Evolutionary conservation across 2,329 filamentous ascomycete genomes (phyloP).

Genomic region (Pyrenophora graminea): DNA sequence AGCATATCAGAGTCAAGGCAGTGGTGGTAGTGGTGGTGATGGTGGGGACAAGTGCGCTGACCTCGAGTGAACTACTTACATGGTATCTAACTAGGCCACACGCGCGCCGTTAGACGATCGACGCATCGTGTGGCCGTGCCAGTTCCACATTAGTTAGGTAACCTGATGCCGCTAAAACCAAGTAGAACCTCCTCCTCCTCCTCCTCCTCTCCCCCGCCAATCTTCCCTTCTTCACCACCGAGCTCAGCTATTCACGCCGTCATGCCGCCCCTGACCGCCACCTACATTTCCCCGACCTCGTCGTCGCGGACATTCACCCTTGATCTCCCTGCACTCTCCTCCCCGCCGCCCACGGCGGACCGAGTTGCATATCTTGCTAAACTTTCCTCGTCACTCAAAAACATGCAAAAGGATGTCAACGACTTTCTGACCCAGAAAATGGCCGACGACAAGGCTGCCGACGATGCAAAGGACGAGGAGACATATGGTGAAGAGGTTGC

Average conservation of each 20-base stretch:
- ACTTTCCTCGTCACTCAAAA: conserved; percentile 61
- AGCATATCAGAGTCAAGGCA: not conserved
- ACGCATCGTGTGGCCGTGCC: conserved; percentile 7
- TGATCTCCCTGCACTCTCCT: conserved; percentile 27
- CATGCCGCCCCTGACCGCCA: conserved; percentile 51
- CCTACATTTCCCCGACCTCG: conserved; percentile 58
- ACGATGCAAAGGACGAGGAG: conserved; percentile 60
- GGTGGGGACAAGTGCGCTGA: not conserved
- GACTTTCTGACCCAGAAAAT: conserved; percentile 72
- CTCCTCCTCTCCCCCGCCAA: not conserved
- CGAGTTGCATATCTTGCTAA: conserved; percentile 64
- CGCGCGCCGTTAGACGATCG: conserved; percentile 5
- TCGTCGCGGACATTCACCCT: conserved; percentile 35
- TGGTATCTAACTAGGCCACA: too few species aligned
- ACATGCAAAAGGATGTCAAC: conserved; percentile 71
- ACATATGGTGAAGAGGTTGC: conserved; percentile 84
- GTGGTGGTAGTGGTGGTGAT: not conserved
- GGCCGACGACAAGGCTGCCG: conserved; percentile 67
- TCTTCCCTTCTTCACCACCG: not conserved
- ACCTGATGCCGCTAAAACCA: conserved; percentile 3
- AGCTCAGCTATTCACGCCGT: not conserved
- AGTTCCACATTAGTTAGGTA: not conserved
- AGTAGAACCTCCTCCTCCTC: too few species aligned
- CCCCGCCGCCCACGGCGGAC: conserved; percentile 45
- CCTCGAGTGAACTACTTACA: too few species aligned